Percentiles rank a stretch among this genome's conserved stretches.
These are phyloP conservation scores for Nicotiana tomentosiformis DNA, from an alignment of 257 asterid species.

Conservation along the genomic window DNA sequence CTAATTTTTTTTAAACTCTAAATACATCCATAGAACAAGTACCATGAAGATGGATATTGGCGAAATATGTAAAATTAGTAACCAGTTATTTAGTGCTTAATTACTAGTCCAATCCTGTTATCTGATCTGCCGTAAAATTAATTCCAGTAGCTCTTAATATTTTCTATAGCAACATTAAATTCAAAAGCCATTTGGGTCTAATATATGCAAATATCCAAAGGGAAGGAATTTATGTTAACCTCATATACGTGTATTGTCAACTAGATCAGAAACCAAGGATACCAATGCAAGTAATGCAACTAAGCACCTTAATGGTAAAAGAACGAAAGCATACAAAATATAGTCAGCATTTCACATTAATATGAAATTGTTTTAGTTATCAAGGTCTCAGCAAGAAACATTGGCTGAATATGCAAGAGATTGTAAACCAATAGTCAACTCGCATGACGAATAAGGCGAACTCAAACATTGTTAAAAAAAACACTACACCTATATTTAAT, in stretches of 20 bases:
- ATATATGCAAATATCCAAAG: neutral
- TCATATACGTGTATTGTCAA: neutral
- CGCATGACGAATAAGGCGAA: constrained; percentile 13
- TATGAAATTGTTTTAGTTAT: neutral
- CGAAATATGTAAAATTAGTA: neutral
- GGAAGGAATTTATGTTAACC: neutral
- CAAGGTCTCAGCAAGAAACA: neutral
- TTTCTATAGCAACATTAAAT: neutral
- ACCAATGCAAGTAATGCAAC: neutral
- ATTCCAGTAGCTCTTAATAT: neutral
- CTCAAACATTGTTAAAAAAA: constrained; percentile 4
- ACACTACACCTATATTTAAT: too few species aligned
- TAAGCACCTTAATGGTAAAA: neutral
- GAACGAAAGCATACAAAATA: neutral
- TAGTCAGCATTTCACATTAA: neutral
- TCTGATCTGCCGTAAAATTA: neutral
- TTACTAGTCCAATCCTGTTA: neutral
- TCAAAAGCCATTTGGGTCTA: neutral
- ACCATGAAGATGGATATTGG: neutral
- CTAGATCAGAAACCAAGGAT: neutral
- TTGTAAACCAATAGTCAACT: neutral
- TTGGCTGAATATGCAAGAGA: neutral
- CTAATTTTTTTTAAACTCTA: neutral
- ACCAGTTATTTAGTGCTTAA: neutral
- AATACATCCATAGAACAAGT: neutral